These are phyloP conservation scores for Gentiana dahurica DNA, from an alignment of 257 asterid genomes.

Conservation along the genomic window DNA sequence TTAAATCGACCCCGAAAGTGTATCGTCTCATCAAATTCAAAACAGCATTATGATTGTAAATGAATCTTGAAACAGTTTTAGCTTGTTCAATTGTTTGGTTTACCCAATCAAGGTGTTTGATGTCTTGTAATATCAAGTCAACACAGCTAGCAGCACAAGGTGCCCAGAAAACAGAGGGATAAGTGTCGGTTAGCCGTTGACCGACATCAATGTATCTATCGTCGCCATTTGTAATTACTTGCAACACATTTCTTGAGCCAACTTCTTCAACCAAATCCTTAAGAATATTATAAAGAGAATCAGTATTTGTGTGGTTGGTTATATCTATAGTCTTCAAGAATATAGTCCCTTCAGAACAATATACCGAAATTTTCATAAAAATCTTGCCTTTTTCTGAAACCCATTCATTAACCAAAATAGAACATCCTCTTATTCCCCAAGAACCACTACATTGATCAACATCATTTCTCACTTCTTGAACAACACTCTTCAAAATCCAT, in stretches of 20 bases:
- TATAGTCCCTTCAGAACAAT: conserved; percentile 57
- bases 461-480: conserved; percentile 60
- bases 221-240: conserved; percentile 62
- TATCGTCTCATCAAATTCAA: conserved; percentile 73
- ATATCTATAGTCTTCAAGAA: conserved; percentile 70
- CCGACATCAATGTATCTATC: conserved; percentile 69
- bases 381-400: conserved; percentile 54
- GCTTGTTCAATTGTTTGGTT: conserved; percentile 58
- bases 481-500: conserved; percentile 54
- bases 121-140: conserved; percentile 73
- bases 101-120: conserved; percentile 48
- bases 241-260: conserved; percentile 66
- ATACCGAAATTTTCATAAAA: conserved; percentile 38
- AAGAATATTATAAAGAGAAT: conserved; percentile 50
- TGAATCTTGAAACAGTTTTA: conserved; percentile 59
- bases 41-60: conserved; percentile 41
- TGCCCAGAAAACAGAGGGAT: conserved; percentile 73
- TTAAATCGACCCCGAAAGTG: conserved; percentile 76
- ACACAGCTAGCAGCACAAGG: conserved; percentile 82
- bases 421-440: conserved; percentile 78
- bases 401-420: conserved; percentile 69
- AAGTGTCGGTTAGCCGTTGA: conserved; percentile 50
- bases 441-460: conserved; percentile 42
- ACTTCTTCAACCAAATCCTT: conserved; percentile 80
- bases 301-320: conserved; percentile 46